Base-by-base conservation (phyloP, 2,329 filamentous ascomycete genomes). In the Venturia oleaginea region DNA sequence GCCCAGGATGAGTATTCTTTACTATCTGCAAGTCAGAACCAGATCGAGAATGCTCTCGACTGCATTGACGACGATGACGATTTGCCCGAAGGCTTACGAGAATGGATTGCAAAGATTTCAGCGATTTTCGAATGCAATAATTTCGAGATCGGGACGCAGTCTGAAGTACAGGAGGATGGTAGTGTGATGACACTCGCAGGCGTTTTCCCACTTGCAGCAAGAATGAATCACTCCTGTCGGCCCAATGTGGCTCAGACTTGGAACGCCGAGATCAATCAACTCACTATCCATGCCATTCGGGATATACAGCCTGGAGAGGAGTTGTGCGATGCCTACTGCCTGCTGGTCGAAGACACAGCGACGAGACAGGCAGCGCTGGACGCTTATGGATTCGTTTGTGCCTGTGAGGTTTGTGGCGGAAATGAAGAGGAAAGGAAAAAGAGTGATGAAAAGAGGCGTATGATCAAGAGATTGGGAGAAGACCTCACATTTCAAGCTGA, bases 361-460 rank as follows among this genome's bases (percentile, higher is more conserved):
- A 13, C 22, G 65, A 37, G 68, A 67, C 4, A 67, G 73, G 13
- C 37, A 69, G 40, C 61, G 63, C 2, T 70, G 30, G 46, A 38
- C 19, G 62, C 71, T 43, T 72, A 70, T 66, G 69, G 69, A 38
- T 75, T 75, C 67, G 69, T 46, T 19, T 75, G 73, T 64, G 67
- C 64, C 5, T 75, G 73, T 64, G 57, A 69, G 1, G 66, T 74
- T 38, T 75, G 73, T 57, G 46, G 46, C 10, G 30, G 30, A 4
- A 4, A 24, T 19, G 27, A 46, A 17, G 46, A 55, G 4, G 13
- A 46, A 6, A 38, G 27, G 51, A 46, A 37, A 17, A 63, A 27
- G 38, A 63, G 62, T n/a, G 62, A 63, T 8, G 46, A 55, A 22
- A 46, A 42, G 43, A 63, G 62, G 48, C 42, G 22, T 15, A 40